Conservation (phyloP, 768 basidiomycete species). For the Boletales sp. region DNA sequence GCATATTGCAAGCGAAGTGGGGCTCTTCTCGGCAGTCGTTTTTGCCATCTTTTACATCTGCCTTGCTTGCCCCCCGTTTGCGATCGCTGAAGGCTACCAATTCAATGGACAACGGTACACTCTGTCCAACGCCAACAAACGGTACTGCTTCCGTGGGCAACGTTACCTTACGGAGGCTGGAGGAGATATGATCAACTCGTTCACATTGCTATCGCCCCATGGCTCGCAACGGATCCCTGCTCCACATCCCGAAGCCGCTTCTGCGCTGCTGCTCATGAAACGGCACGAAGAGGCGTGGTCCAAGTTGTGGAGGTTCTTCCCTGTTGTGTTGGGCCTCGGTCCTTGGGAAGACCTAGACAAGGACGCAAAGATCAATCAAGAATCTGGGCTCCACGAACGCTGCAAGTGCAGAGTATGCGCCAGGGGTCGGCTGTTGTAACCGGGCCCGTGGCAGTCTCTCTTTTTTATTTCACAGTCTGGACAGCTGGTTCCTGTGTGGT, state of each 20-base stretch:
- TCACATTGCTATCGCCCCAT: not conserved
- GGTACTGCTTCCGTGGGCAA: conserved; percentile 1
- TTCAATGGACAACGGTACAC: not conserved
- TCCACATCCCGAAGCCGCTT: too few relatives aligned
- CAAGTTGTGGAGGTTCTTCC: conserved; percentile 1
- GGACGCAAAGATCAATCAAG: not conserved
- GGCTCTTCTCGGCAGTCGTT: not conserved
- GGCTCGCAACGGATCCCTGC: too few relatives aligned
- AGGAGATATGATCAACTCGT: not conserved
- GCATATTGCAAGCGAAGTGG: conserved; percentile 13
- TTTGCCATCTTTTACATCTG: conserved; percentile 4
- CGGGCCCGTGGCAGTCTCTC: too few relatives aligned
- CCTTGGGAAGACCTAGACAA: conserved; percentile 7
- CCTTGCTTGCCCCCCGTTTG: conserved; percentile 3
- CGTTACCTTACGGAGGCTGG: not conserved
- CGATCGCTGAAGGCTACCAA: conserved; percentile 9
- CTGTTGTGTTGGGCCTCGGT: conserved; percentile 1
- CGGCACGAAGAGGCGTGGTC: not conserved
- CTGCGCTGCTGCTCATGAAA: not conserved
- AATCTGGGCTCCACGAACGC: too few relatives aligned
- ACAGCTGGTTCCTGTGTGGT: too few relatives aligned
- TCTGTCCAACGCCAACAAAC: not conserved
- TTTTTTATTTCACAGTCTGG: too few relatives aligned
- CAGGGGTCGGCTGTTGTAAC: too few relatives aligned
- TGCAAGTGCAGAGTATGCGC: too few relatives aligned